Percentiles rank a stretch among this genome's conserved stretches.
Conservation (phyloP, 768 basidiomycete genomes). For the Mycena alexandri region DNA sequence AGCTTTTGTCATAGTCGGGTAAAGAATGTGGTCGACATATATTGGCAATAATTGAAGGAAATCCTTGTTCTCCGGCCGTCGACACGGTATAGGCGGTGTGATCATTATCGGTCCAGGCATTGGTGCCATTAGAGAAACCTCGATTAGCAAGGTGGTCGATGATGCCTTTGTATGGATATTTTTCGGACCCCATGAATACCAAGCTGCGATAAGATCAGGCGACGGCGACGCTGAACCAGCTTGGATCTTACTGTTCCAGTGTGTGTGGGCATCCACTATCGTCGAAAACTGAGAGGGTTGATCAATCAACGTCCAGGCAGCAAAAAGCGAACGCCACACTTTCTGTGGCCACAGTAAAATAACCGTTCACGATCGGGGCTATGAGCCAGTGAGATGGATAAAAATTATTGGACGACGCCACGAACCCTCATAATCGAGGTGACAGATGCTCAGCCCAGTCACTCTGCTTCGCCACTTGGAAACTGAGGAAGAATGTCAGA, state of each 20-base stretch:
- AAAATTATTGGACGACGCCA: conserved; percentile 23
- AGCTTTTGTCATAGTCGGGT: conserved; percentile 92
- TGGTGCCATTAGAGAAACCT: conserved; percentile 91
- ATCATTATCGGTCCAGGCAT: conserved; percentile 98
- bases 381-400: conserved; percentile 37
- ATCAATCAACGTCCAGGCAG: conserved; percentile 2
- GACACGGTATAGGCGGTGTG: conserved; percentile 97
- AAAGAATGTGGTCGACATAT: conserved; percentile 96
- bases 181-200: conserved; percentile 77
- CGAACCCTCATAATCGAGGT: conserved; percentile 90
- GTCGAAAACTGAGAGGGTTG: conserved; percentile 76
- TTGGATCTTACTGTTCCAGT: conserved; percentile 83
- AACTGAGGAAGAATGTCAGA: conserved; percentile 51
- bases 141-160: conserved; percentile 96
- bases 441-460: conserved; percentile 91
- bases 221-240: not conserved
- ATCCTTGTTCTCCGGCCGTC: conserved; percentile 95
- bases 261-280: conserved; percentile 97
- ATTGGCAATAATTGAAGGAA: conserved; percentile 87
- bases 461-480: conserved; percentile 91
- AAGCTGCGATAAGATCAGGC: conserved; percentile 30
- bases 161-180: conserved; percentile 96
- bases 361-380: conserved; percentile 93
- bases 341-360: conserved; percentile 91
- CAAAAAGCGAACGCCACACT: conserved; percentile 58